Percentiles rank a stretch among this genome's conserved stretches.
Conservation (phyloP, 208 protist species). For the Trypanosoma lewisi region DNA sequence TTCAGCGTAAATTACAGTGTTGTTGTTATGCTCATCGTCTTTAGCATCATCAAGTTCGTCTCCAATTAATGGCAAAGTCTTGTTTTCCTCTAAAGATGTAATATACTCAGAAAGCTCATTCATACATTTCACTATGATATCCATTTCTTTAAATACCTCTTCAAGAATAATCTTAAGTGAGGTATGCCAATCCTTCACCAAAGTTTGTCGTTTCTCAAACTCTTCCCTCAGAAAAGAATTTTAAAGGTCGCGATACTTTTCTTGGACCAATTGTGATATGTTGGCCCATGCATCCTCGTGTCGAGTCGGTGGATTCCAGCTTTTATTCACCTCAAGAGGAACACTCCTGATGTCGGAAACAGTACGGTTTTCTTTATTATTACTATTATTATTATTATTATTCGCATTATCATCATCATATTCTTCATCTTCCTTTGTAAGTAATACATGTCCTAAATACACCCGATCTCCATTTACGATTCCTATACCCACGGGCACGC, state of each 20-base stretch:
- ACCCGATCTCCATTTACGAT: slow-evolving; percentile 45
- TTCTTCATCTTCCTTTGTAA: slow-evolving; percentile 1
- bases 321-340: slow-evolving; percentile 1
- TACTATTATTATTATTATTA: neutral
- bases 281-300: neutral
- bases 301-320: neutral
- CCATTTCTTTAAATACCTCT: neutral
- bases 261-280: neutral
- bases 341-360: neutral
- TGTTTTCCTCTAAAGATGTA: neutral
- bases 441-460: slow-evolving; percentile 49
- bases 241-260: neutral
- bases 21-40: slow-evolving; percentile 1
- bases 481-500: slow-evolving; percentile 40
- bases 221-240: neutral
- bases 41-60: slow-evolving; percentile 4
- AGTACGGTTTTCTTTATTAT: neutral
- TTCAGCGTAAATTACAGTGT: slow-evolving; percentile 2
- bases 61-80: neutral
- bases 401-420: neutral
- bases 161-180: neutral
- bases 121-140: no score
- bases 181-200: neutral
- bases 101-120: neutral
- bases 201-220: neutral